phyloP scores from a whole-genome alignment of 2,329 filamentous ascomycete species.

The Phyllosticta citrichinensis region DNA sequence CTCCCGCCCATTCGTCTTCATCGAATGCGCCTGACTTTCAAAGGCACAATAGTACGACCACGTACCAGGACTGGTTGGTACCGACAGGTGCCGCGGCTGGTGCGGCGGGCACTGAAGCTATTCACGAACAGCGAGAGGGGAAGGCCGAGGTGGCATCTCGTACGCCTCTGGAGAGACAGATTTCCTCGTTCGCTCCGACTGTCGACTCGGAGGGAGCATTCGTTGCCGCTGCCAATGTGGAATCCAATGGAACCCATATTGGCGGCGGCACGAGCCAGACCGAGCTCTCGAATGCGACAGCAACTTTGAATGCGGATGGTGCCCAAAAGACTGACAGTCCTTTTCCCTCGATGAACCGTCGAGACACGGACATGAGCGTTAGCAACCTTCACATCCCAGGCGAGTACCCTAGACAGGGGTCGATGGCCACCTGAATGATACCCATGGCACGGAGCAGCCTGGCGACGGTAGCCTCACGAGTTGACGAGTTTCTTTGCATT shows the following conservation, averaged over 20 bases:
- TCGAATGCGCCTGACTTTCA: slow-evolving; percentile 12
- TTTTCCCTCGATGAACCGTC: slow-evolving; percentile 38
- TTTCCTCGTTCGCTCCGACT: not conserved
- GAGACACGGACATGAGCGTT: slow-evolving; percentile 42
- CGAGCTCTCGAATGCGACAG: not conserved
- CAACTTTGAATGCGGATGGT: slow-evolving; percentile 22
- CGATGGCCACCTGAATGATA: not conserved
- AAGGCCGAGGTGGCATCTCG: not conserved
- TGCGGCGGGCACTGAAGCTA: slow-evolving; percentile 28
- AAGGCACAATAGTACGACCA: slow-evolving; percentile 32
- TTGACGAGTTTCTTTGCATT: not conserved
- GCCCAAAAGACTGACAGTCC: slow-evolving; percentile 31
- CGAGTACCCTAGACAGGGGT: slow-evolving; percentile 42
- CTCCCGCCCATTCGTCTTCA: slow-evolving; percentile 6
- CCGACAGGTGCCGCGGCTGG: slow-evolving; percentile 35
- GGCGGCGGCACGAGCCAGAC: no score
- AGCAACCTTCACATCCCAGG: slow-evolving; percentile 62
- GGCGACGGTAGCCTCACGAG: not conserved
- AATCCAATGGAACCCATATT: slow-evolving; percentile 4
- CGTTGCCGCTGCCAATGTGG: not conserved
- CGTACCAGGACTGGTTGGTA: slow-evolving; percentile 45
- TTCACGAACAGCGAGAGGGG: slow-evolving; percentile 18
- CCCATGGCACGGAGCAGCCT: not conserved
- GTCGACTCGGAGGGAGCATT: not conserved
- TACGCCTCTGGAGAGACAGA: not conserved